These are phyloP conservation scores for Marchantia polymorpha DNA, from an alignment of 225 moss, liverwort and hornwort genomes.

Conservation along the genomic window DNA sequence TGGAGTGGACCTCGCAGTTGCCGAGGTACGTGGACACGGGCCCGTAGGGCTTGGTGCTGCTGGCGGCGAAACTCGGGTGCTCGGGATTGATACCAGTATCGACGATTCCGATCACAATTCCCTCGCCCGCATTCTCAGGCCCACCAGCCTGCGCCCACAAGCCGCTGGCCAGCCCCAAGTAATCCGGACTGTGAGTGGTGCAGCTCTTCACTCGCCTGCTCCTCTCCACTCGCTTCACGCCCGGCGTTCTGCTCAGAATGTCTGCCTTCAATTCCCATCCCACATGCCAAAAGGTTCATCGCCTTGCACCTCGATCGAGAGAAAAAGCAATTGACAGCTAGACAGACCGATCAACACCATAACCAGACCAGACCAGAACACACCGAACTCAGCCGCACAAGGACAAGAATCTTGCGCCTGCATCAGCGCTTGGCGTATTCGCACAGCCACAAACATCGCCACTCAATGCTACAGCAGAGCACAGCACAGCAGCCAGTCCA, in stretches of 20 bases:
- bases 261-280: conserved; percentile 35
- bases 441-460: neutral
- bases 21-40: conserved; percentile 32
- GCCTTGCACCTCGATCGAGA: neutral
- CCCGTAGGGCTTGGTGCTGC: conserved; percentile 35
- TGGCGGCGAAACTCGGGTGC: conserved; percentile 38
- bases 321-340: neutral
- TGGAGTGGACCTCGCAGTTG: conserved; percentile 46
- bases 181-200: conserved; percentile 52
- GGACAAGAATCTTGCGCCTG: neutral
- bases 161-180: conserved; percentile 35
- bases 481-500: neutral
- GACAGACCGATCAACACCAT: neutral
- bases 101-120: conserved; percentile 41
- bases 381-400: too few species aligned
- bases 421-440: neutral
- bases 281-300: neutral
- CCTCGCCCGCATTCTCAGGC: conserved; percentile 43
- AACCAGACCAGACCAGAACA: neutral
- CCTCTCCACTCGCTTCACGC: conserved; percentile 44
- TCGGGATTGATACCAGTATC: conserved; percentile 49
- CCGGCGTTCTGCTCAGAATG: conserved; percentile 21
- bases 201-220: conserved; percentile 25
- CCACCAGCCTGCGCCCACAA: conserved; percentile 40
- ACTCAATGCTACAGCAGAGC: neutral